Evolutionary conservation across 2,329 filamentous ascomycete genomes (phyloP), one percentile per base, ranked within the genome.

Genomic region (Pseudogymnoascus sp.): DNA sequence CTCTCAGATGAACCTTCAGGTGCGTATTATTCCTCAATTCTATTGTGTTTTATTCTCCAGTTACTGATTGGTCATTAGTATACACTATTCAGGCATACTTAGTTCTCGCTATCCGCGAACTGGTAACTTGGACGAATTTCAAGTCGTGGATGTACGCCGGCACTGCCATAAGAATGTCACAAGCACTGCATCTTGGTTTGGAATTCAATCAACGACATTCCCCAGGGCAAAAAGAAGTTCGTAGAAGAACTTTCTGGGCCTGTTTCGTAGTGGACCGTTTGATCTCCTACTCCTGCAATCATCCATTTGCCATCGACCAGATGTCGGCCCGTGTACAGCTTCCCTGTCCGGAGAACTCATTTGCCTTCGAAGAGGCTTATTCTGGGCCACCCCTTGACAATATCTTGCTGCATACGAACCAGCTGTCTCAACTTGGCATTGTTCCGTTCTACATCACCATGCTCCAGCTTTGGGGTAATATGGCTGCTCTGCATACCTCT

Each of bases 81-180:
- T 49, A 49, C 28, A 49, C 60, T 22, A 64, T 58, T 3, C 64
- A 65, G 55, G 64, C 62, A 19, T 52, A 61, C 49, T 52, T 65
- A 4, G 49, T 65, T 33, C 64, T 65, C 12, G 64, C 38, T 7
- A 49, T 65, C 28, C 45, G 62, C 11, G 64, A 65, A 25, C 42
- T 65, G 12, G 30, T 65, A 9, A 52, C 35, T 5, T 42, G 62
- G 11, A 64, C 60, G 11, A 60, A 55, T 8, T 52, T 38, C n/a
- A 65, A 62, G 39, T 58, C 64, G 22, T 65, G 62, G 62, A 65
- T 65, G 62, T 64, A 64, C 30, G 60, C 58, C 1, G 64, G 64
- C 7, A 58, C 30, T 16, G 64, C 62, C 22, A 62, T 64, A 25
- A 30, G 64, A 30, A 65, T 65, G 64, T 52, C 59, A 42, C 64